Evolutionary conservation across 805 yeast genomes (phyloP).

Genomic region (Metschnikowia drakensbergensis): DNA sequence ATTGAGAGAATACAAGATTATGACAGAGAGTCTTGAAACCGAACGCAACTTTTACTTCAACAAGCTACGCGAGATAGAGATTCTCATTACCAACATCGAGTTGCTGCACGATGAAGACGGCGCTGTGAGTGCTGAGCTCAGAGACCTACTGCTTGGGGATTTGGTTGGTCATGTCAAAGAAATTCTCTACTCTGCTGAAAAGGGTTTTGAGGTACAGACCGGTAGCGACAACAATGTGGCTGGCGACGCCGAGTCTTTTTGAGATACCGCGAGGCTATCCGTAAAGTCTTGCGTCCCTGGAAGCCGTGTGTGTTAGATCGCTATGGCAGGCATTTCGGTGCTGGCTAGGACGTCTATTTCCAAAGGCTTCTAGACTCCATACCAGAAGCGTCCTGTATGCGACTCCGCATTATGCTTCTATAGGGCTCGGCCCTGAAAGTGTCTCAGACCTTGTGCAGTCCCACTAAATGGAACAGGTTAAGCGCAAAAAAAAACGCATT

Average conservation of each 20-base stretch:
- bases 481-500: constrained; percentile 1
- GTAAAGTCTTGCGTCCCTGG: background rate
- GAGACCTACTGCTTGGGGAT: constrained; percentile 25
- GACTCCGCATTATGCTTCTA: background rate
- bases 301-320: background rate
- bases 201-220: constrained; percentile 61
- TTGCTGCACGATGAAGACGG: constrained; percentile 16
- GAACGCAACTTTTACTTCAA: constrained; percentile 90
- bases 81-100: constrained; percentile 56
- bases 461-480: background rate
- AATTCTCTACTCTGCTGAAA: constrained; percentile 76
- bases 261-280: background rate
- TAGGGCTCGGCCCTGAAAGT: constrained; percentile 3
- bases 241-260: constrained; percentile 23
- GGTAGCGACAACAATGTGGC: background rate
- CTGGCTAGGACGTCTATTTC: background rate
- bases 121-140: constrained; percentile 39
- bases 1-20: constrained; percentile 51
- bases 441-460: constrained; percentile 2
- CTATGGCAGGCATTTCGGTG: background rate
- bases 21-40: constrained; percentile 64
- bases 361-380: background rate
- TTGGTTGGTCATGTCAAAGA: constrained; percentile 58
- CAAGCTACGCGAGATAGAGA: constrained; percentile 85
- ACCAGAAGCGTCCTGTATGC: background rate